Conservation (phyloP, 768 basidiomycete genomes). For the Auricularia heimuer region DNA sequence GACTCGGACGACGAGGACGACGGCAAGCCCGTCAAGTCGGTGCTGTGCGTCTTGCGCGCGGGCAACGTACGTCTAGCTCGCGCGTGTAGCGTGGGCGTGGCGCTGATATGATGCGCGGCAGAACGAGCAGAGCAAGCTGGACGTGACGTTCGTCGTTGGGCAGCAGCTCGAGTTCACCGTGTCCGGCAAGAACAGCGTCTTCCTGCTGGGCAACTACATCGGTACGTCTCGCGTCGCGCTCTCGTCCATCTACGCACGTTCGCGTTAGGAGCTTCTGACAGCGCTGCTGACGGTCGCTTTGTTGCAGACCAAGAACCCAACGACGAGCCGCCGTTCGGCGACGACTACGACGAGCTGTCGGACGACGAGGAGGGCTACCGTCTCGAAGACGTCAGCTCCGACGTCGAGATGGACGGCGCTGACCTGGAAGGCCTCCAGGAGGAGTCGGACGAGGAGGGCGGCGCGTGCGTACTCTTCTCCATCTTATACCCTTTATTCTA, state of each 20-base stretch:
- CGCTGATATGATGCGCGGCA: conserved; percentile 5
- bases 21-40: neutral
- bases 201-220: conserved; percentile 3
- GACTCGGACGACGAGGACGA: conserved; percentile 15
- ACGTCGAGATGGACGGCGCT: conserved; percentile 21
- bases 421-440: conserved; percentile 17
- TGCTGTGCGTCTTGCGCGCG: conserved; percentile 24
- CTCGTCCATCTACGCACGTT: too few species aligned
- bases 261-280: too few species aligned
- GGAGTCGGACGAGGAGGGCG: conserved; percentile 21
- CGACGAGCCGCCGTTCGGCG: conserved; percentile 4
- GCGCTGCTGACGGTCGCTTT: neutral
- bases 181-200: conserved; percentile 23
- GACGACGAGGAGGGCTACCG: neutral
- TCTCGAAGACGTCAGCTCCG: conserved; percentile 19
- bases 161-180: conserved; percentile 27
- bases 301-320: neutral
- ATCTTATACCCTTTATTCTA: neutral
- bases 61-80: conserved; percentile 18
- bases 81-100: neutral
- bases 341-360: neutral
- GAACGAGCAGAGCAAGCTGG: conserved; percentile 25
- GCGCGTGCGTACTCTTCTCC: conserved; percentile 29
- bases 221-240: conserved; percentile 22
- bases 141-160: conserved; percentile 23